Evolutionary conservation across 176 grass and related monocot genomes (phyloP), one percentile per base, ranked within the genome.

Genomic region (Oryza longistaminata): DNA sequence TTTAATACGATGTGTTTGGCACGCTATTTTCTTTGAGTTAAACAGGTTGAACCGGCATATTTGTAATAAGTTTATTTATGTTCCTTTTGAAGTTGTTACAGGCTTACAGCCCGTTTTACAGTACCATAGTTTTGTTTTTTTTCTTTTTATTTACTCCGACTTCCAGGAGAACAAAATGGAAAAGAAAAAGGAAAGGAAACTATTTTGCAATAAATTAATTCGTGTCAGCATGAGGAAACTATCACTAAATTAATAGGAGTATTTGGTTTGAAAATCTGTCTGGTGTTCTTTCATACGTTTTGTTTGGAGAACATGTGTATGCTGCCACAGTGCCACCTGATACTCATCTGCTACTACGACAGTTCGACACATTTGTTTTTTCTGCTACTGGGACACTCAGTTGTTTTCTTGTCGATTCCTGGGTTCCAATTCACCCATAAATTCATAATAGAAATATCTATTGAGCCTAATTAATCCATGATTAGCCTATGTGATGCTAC

Each of bases 111-210:
- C 17, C 21, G 49, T 52, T 52, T 16, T 13, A 27, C 52, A 70
- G 45, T 74, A 46, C 64, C 83, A 62, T 83, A 80, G 68, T 87
- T 79, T 90, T 55, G 9, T 27, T 87, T 87, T 60, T 87, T 60
- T 60, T 43, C 61, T 43, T 43, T 61, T 44, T 74, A 2, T 61
- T 44, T 74, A 2, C 64, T 58, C 64, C 33, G 26, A 25, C 25
- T 80, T 39, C 3, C 21, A 34, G 16, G 43, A 85, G 14, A 33
- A 44, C 14, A 35, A 40, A 12, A 69, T 75, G 25, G 16, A 4
- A 55, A 55, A 55, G 5, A 6, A 60, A 45, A 35, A 35, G 29
- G 65, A 29, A 5, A 9, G 7, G n/a, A 4, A 69, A 66, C 6
- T 27, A 60, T 6, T 3, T 45, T 45, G 42, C 53, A 89, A 75